Evolutionary conservation across 2,329 filamentous ascomycete genomes (phyloP).

Genomic region (Incumbomyces delicatus): DNA sequence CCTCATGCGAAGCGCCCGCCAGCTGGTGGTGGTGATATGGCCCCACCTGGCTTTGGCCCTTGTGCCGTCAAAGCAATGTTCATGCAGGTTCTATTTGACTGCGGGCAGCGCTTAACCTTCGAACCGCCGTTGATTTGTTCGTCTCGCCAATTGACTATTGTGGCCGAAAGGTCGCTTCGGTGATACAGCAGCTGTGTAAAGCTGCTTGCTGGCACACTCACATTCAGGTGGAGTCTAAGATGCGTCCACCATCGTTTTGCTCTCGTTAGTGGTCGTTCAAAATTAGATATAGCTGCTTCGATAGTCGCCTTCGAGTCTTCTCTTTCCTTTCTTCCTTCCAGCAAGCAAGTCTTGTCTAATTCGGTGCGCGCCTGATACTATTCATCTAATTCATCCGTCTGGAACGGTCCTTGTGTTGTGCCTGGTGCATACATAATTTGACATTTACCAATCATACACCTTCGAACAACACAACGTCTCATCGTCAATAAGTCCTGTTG

Average conservation of each 20-base stretch:
- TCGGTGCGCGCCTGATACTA: conserved; percentile 17
- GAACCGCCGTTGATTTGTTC: neutral
- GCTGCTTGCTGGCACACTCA: neutral
- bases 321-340: conserved; percentile 11
- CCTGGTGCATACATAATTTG: conserved; percentile 10
- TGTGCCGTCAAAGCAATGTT: no score
- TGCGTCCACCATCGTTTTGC: neutral
- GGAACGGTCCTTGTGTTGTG: conserved; percentile 8
- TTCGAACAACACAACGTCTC: neutral
- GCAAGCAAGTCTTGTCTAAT: conserved; percentile 24
- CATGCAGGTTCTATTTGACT: neutral
- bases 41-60: no score
- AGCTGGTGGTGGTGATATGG: no score
- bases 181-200: conserved; percentile 6
- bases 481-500: conserved; percentile 1
- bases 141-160: neutral
- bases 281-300: conserved; percentile 21
- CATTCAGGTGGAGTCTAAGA: neutral
- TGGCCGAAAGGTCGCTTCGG: neutral
- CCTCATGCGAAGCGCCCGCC: no score
- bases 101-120: neutral
- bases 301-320: neutral
- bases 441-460: conserved; percentile 1
- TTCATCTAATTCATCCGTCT: conserved; percentile 16
- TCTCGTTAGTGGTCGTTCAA: conserved; percentile 8